Conservation (phyloP, 2,329 filamentous ascomycete genomes). For the Dothideomycetidae sp. region DNA sequence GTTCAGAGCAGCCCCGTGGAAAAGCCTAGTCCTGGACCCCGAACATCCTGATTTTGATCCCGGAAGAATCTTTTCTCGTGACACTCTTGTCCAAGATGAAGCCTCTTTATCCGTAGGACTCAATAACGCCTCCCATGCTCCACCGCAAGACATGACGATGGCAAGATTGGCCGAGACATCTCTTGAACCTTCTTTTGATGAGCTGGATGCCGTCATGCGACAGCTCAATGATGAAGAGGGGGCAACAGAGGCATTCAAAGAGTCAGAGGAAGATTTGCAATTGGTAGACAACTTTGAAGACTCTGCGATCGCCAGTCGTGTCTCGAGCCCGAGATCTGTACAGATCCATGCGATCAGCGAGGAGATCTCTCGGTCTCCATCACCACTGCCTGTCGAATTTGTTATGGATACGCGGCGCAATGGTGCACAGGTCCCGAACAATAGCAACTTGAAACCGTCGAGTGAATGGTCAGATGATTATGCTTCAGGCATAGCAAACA, state of each 20-base stretch:
- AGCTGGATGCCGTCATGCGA: conserved; percentile 87
- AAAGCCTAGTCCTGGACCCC: not conserved
- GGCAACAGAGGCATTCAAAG: conserved; percentile 35
- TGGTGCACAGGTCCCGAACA: conserved; percentile 46
- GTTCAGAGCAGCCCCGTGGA: not conserved
- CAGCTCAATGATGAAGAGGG: conserved; percentile 51
- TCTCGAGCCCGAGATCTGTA: conserved; percentile 55
- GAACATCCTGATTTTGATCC: conserved; percentile 13
- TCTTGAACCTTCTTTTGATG: conserved; percentile 56
- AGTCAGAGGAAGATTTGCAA: conserved; percentile 12
- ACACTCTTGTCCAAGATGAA: not conserved
- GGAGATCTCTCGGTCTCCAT: conserved; percentile 7
- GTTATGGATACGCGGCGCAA: conserved; percentile 1
- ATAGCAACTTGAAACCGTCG: conserved; percentile 48
- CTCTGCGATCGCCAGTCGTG: conserved; percentile 37
- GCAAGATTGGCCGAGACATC: conserved; percentile 29
- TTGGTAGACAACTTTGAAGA: conserved; percentile 4
- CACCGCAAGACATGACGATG: conserved; percentile 23
- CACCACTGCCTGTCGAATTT: conserved; percentile 9
- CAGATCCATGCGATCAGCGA: conserved; percentile 3
- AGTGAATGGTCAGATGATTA: conserved; percentile 82
- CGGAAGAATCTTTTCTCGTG: conserved; percentile 11
- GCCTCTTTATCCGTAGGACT: conserved; percentile 15
- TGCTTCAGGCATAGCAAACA: conserved; percentile 67
- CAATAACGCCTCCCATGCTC: conserved; percentile 21